Evolutionary conservation across 352 stramenopile genomes (phyloP).

Genomic region (Stramenopiles sp.): DNA sequence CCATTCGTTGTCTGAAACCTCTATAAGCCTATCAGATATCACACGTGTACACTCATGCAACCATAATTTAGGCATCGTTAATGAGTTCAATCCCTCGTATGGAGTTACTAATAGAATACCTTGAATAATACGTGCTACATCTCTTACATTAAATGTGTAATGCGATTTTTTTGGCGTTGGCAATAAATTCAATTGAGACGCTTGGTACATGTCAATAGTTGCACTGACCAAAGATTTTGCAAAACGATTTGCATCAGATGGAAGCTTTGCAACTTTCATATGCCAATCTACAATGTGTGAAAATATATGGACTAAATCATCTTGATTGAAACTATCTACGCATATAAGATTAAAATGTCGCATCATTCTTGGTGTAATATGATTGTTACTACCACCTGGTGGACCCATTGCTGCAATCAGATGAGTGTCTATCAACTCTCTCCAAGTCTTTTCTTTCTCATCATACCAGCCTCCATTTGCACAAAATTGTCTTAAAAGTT

Average conservation of each 20-base stretch:
- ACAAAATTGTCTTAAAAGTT: slow-evolving; percentile 79
- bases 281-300: slow-evolving; percentile 65
- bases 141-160: slow-evolving; percentile 84
- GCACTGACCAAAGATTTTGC: slow-evolving; percentile 52
- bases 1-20: slow-evolving; percentile 70
- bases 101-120: slow-evolving; percentile 67
- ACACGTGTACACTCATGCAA: slow-evolving; percentile 75
- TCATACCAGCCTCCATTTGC: slow-evolving; percentile 83
- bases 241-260: slow-evolving; percentile 40
- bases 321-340: slow-evolving; percentile 47
- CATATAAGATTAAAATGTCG: slow-evolving; percentile 78
- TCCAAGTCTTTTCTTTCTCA: slow-evolving; percentile 63
- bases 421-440: slow-evolving; percentile 66
- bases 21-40: slow-evolving; percentile 75
- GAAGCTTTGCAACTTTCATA: slow-evolving; percentile 39
- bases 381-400: slow-evolving; percentile 59
- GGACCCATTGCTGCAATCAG: slow-evolving; percentile 74
- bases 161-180: slow-evolving; percentile 79
- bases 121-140: slow-evolving; percentile 75
- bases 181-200: slow-evolving; percentile 50
- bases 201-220: slow-evolving; percentile 69
- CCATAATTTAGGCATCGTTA: slow-evolving; percentile 65
- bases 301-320: slow-evolving; percentile 73
- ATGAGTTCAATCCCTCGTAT: slow-evolving; percentile 43
- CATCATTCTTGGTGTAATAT: slow-evolving; percentile 71